Evolutionary conservation across 2,329 filamentous ascomycete genomes (phyloP), one percentile per base, ranked within the genome.

Genomic region (Talaromyces sp.): DNA sequence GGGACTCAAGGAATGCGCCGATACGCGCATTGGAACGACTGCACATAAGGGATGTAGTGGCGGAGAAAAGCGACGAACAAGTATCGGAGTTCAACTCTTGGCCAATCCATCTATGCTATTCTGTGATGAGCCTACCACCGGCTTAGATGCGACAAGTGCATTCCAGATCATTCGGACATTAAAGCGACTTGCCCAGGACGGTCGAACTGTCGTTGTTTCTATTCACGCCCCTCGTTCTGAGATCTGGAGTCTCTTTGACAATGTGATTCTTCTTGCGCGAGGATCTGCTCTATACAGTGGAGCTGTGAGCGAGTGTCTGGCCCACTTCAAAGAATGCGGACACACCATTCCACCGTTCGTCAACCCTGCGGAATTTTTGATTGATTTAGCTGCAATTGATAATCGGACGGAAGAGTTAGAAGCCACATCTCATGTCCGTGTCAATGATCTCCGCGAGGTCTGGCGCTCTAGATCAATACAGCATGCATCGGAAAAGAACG

Each of bases 171-270:
- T 91, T 0, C 78, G 84, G 29, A 91, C 87, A 0, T 71, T 91
- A 8, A 90, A 90, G 64, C 77, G 74, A 7, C 76, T 92, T 2
- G 86, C 88, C 0, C 77, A 77, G 32, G 87, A 87, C 65, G 88
- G 87, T 0, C 77, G 88, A 20, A 91, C 87, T 0, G 79, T 91
- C 49, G 82, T 91, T 13, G 86, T 86, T 0, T 90, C 87, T 0
- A 89, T 92, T 32, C 89, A 92, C 66, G 87, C 90, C 57, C 89
- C 89, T 17, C 80, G 89, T 17, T 90, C 87, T 0, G 89, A 91
- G 67, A 91, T 92, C 13, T 92, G 88, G 88, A 81, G 83, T 29
- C 78, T 91, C 14, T 89, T 92, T 64, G 88, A 91, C 67, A 84
- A 85, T 53, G 77, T 91, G 7, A 77, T 91, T 9, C 77, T 92